Evolutionary conservation across 2,329 filamentous ascomycete species (phyloP).

Genomic region (Colletotrichum sp.): DNA sequence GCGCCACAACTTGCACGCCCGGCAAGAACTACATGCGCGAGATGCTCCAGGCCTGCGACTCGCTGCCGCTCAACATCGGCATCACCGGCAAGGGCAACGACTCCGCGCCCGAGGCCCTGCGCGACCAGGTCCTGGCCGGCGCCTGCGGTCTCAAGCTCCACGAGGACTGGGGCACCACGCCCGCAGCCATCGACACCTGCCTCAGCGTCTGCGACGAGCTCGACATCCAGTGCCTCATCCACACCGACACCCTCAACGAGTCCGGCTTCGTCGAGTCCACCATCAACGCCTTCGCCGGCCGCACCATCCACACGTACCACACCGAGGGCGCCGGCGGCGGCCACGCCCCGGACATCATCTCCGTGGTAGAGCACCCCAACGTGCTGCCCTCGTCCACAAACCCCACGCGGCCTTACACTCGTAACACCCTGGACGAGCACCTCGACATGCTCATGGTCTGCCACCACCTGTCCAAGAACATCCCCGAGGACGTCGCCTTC

Average conservation of each 20-base stretch:
- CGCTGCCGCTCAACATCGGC: constrained; percentile 83
- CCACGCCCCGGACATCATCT: constrained; percentile 95
- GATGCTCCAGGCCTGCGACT: constrained; percentile 89
- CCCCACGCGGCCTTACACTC: constrained; percentile 87
- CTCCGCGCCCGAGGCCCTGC: constrained; percentile 70
- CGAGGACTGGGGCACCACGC: constrained; percentile 94
- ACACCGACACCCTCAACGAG: constrained; percentile 96
- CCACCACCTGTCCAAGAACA: constrained; percentile 90
- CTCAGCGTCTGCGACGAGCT: constrained; percentile 86
- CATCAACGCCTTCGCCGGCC: constrained; percentile 80
- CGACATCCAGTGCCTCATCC: constrained; percentile 92
- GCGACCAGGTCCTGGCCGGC: constrained; percentile 82
- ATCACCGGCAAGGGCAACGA: constrained; percentile 97
- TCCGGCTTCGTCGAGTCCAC: constrained; percentile 97
- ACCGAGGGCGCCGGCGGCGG: constrained; percentile 95
- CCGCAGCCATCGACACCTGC: constrained; percentile 89
- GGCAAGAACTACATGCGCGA: constrained; percentile 81
- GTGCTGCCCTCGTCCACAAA: constrained; percentile 92
- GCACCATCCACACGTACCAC: constrained; percentile 96
- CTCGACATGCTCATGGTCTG: constrained; percentile 99
- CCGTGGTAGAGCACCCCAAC: constrained; percentile 86
- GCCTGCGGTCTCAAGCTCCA: constrained; percentile 92
- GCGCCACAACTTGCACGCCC: constrained; percentile 92
- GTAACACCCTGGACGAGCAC: constrained; percentile 94
- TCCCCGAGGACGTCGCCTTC: constrained; percentile 94